Percentiles rank a stretch among this genome's conserved stretches.
These are phyloP conservation scores for Trichothecium roseum DNA, from an alignment of 2,329 filamentous ascomycete genomes.

Conservation along the genomic window DNA sequence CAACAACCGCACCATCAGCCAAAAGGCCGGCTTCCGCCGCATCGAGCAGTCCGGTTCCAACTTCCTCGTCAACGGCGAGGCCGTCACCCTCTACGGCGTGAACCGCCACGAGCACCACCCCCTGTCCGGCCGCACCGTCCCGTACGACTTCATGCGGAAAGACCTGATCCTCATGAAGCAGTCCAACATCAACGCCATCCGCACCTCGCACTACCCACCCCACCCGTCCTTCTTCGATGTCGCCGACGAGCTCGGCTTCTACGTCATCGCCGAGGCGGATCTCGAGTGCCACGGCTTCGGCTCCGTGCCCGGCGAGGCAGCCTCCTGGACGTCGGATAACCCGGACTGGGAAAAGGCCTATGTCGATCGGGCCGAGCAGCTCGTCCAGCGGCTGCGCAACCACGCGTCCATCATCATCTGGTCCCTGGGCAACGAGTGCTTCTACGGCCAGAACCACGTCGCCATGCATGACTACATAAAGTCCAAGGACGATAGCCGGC, in stretches of 20 bases:
- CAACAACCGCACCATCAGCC: conserved; percentile 28
- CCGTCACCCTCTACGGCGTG: conserved; percentile 51
- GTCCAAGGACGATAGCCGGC: conserved; percentile 42
- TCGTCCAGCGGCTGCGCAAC: conserved; percentile 61
- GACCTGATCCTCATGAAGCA: conserved; percentile 60
- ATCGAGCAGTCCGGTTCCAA: conserved; percentile 52
- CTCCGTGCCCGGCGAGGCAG: conserved; percentile 25
- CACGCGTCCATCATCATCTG: conserved; percentile 60
- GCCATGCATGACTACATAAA: conserved; percentile 58
- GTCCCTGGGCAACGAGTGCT: conserved; percentile 65
- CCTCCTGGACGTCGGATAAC: conserved; percentile 49
- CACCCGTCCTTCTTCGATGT: conserved; percentile 49
- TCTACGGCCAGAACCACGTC: conserved; percentile 57
- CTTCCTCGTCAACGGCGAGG: conserved; percentile 51
- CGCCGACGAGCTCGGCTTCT: conserved; percentile 54
- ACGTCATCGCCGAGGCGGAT: conserved; percentile 43
- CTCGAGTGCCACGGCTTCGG: conserved; percentile 44
- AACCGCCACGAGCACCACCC: conserved; percentile 66
- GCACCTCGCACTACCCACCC: conserved; percentile 58
- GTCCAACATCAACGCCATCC: conserved; percentile 62
- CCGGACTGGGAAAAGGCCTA: conserved; percentile 53
- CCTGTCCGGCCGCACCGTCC: conserved; percentile 49
- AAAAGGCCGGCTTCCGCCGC: conserved; percentile 52
- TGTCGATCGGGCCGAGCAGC: conserved; percentile 53
- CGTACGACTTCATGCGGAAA: conserved; percentile 45